These are phyloP conservation scores for Metschnikowia reukaufii DNA, from an alignment of 805 yeast genomes.

Conservation along the genomic window DNA sequence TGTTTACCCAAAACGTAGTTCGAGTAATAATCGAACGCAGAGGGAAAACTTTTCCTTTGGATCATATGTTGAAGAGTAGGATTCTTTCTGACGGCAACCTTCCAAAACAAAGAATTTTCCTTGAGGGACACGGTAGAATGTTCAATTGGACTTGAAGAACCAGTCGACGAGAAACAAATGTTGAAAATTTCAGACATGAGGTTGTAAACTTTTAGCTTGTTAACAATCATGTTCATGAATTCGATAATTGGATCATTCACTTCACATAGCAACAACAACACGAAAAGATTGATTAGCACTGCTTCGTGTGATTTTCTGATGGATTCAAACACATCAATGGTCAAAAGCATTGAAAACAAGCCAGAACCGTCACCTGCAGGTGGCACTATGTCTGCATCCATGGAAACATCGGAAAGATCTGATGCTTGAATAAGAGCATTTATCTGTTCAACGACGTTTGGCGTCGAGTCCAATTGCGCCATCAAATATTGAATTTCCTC, in stretches of 20 bases:
- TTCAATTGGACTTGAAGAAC: slow-evolving; percentile 19
- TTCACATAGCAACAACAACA: slow-evolving; percentile 36
- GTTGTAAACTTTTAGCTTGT: slow-evolving; percentile 27
- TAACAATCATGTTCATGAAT: slow-evolving; percentile 25
- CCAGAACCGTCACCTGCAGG: slow-evolving; percentile 21
- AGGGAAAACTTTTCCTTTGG: slow-evolving; percentile 19
- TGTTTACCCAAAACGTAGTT: slow-evolving; percentile 13
- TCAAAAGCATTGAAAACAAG: slow-evolving; percentile 24
- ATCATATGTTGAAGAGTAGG: slow-evolving; percentile 22
- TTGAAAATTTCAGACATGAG: slow-evolving; percentile 27
- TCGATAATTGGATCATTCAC: slow-evolving; percentile 27
- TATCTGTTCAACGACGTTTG: slow-evolving; percentile 27
- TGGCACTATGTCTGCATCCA: slow-evolving; percentile 1
- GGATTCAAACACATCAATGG: slow-evolving; percentile 28
- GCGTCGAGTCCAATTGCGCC: slow-evolving; percentile 26
- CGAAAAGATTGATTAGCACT: slow-evolving; percentile 29
- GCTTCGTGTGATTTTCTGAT: slow-evolving; percentile 31
- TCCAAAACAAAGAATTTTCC: slow-evolving; percentile 35
- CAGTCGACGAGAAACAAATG: slow-evolving; percentile 23
- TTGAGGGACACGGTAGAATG: slow-evolving; percentile 14
- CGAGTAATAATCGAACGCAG: slow-evolving; percentile 30
- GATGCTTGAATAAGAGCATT: slow-evolving; percentile 22
- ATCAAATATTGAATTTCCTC: slow-evolving; percentile 24
- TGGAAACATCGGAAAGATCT: slow-evolving; percentile 1
- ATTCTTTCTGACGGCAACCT: slow-evolving; percentile 24